phyloP scores from a whole-genome alignment of 306 rosid genomes.

The Benincasa hispida region DNA sequence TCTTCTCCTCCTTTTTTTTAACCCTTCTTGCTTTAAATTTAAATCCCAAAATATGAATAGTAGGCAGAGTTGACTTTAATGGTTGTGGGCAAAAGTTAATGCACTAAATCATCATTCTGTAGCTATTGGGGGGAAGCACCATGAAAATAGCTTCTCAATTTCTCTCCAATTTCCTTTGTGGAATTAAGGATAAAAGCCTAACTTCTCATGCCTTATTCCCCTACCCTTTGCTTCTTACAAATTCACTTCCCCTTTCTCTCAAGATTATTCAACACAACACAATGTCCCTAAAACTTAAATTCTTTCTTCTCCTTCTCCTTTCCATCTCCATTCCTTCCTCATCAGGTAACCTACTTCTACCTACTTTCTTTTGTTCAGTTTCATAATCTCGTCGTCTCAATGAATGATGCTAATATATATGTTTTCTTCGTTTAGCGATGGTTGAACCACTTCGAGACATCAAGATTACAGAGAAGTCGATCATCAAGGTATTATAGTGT shows the following conservation, averaged over 20 bases:
- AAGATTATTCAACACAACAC: not conserved
- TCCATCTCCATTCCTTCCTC: not conserved
- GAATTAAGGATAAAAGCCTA: not conserved
- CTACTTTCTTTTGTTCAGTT: not conserved
- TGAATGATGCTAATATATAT: not conserved
- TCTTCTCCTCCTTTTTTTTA: too few species aligned
- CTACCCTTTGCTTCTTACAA: not conserved
- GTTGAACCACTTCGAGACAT: not conserved
- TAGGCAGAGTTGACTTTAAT: slow-evolving; percentile 8
- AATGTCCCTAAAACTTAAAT: not conserved
- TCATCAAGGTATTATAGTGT: not conserved
- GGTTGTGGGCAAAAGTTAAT: slow-evolving; percentile 15
- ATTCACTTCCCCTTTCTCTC: not conserved
- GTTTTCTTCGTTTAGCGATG: not conserved
- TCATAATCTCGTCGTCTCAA: not conserved
- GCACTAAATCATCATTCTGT: slow-evolving; percentile 10
- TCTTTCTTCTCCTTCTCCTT: not conserved
- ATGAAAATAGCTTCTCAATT: not conserved
- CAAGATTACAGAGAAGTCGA: not conserved
- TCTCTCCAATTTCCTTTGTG: not conserved
- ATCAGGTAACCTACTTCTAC: not conserved
- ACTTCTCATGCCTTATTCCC: not conserved
- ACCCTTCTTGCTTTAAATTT: not conserved
- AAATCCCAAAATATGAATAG: not conserved
- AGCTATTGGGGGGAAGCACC: slow-evolving; percentile 18